These are phyloP conservation scores for Juglanconis oblonga DNA, from an alignment of 2,329 filamentous ascomycete genomes.

Conservation along the genomic window DNA sequence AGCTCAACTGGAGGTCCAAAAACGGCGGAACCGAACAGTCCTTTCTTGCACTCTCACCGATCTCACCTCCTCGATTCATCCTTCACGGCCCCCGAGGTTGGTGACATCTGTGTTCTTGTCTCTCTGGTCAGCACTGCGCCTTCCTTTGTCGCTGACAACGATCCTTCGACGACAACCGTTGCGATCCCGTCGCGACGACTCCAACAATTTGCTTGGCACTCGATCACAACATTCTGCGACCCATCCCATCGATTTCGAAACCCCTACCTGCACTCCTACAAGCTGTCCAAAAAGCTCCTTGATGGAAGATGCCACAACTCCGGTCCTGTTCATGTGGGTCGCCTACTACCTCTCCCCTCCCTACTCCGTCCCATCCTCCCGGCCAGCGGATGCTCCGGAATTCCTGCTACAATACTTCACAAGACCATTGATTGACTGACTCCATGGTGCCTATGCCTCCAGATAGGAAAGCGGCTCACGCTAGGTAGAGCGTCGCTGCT, in stretches of 20 bases:
- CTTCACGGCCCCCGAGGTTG: background rate
- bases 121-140: background rate
- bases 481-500: conserved; percentile 21
- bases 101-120: background rate
- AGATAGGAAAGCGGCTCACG: conserved; percentile 19
- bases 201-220: conserved; percentile 2
- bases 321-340: conserved; percentile 18
- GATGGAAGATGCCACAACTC: conserved; percentile 17
- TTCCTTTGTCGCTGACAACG: background rate
- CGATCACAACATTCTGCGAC: background rate
- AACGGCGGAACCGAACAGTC: background rate
- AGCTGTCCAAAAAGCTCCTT: conserved; percentile 2
- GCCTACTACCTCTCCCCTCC: background rate
- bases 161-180: conserved; percentile 1
- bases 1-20: background rate
- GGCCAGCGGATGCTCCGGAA: conserved; percentile 5
- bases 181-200: background rate
- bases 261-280: background rate
- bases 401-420: background rate
- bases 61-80: background rate
- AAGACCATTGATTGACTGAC: conserved; percentile 3
- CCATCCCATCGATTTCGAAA: conserved; percentile 2
- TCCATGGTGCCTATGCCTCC: background rate
- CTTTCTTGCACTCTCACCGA: background rate
- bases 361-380: background rate